A percentile compares a stretch with the other conserved stretches of the same genome.
These are phyloP conservation scores for Tylopilus subfusipes DNA, from an alignment of 768 basidiomycete genomes.

Conservation along the genomic window DNA sequence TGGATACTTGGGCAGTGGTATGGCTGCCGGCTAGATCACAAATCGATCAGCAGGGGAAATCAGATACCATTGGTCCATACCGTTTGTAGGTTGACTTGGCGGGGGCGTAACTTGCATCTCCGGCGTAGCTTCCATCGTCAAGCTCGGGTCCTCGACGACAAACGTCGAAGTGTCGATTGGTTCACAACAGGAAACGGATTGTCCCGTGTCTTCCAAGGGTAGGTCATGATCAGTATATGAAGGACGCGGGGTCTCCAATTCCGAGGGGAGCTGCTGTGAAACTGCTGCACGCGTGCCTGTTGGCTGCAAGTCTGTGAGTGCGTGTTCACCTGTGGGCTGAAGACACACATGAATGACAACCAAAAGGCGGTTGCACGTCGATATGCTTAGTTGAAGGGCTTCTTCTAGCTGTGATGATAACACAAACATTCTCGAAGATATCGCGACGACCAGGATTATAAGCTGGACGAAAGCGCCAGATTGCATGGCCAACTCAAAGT, in stretches of 20 bases:
- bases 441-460: conserved; percentile 57
- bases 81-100: not conserved
- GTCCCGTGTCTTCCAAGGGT: conserved; percentile 15
- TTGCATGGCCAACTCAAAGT: conserved; percentile 61
- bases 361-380: conserved; percentile 28
- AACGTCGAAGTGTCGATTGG: not conserved
- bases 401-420: conserved; percentile 45
- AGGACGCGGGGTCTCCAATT: not conserved
- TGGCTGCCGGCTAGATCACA: not conserved
- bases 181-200: conserved; percentile 6
- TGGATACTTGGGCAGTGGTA: not conserved
- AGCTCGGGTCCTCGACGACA: not conserved
- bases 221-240: conserved; percentile 1
- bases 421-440: conserved; percentile 53
- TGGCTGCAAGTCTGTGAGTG: conserved; percentile 18
- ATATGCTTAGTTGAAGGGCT: conserved; percentile 30
- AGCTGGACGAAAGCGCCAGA: conserved; percentile 71
- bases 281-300: not conserved
- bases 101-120: not conserved
- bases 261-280: not conserved
- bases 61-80: not conserved
- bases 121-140: not conserved
- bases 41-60: not conserved
- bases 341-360: conserved; percentile 31
- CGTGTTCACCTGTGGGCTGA: not conserved